phyloP scores from a whole-genome alignment of 805 yeast species.

The Sungouiozyma ichnusensis region DNA sequence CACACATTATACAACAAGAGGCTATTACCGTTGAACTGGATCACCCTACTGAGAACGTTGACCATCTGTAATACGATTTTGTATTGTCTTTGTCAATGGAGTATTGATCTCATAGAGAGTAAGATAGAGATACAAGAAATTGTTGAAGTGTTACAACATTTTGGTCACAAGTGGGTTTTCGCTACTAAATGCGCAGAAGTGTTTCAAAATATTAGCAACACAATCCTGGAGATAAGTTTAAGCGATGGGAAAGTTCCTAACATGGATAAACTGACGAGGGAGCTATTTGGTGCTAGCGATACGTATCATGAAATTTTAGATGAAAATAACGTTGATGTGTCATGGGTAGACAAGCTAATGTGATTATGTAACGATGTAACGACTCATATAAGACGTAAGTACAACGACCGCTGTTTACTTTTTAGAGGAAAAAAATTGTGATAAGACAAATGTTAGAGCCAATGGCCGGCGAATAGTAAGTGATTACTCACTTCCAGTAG shows the following conservation, averaged over 20 bases:
- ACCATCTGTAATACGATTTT: constrained; percentile 39
- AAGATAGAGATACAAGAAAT: constrained; percentile 38
- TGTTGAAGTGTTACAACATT: constrained; percentile 37
- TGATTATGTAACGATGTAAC: neutral
- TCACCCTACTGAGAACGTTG: constrained; percentile 36
- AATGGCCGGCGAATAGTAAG: no score
- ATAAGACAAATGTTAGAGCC: no score
- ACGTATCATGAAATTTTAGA: constrained; percentile 38
- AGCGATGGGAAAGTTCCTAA: constrained; percentile 31
- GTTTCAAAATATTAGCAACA: constrained; percentile 34
- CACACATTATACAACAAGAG: constrained; percentile 36
- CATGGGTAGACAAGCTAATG: constrained; percentile 30
- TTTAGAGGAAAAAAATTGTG: no score
- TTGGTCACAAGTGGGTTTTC: constrained; percentile 38
- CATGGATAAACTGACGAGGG: constrained; percentile 33
- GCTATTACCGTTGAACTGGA: constrained; percentile 41
- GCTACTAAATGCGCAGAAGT: constrained; percentile 37
- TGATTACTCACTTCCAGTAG: no score
- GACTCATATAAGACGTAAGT: neutral
- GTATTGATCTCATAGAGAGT: constrained; percentile 36
- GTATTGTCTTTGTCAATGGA: constrained; percentile 38
- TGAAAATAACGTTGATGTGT: constrained; percentile 37
- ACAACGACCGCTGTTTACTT: no score
- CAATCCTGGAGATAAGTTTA: constrained; percentile 36
- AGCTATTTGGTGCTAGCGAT: constrained; percentile 35